Percentiles rank a stretch among this genome's conserved stretches.
These are phyloP conservation scores for Alternaria gansuensis DNA, from an alignment of 2,329 filamentous ascomycete species.

Conservation along the genomic window DNA sequence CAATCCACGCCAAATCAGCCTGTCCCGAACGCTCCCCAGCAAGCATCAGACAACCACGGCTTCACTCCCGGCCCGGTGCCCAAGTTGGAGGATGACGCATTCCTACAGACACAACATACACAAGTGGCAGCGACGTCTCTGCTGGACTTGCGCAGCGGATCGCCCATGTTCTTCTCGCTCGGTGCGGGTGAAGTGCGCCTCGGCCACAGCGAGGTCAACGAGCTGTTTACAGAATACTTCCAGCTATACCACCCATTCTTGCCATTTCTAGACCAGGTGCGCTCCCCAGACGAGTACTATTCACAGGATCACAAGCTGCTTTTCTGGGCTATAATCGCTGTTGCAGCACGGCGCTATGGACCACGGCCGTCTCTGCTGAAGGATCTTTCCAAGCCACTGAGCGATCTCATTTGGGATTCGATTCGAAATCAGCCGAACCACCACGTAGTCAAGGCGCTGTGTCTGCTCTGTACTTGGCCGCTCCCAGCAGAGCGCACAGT, in stretches of 20 bases:
- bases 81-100: slow-evolving; percentile 48
- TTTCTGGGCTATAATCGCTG: slow-evolving; percentile 84
- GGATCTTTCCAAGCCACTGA: slow-evolving; percentile 71
- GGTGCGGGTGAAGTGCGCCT: slow-evolving; percentile 59
- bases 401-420: slow-evolving; percentile 77
- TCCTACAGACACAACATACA: slow-evolving; percentile 49
- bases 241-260: slow-evolving; percentile 78
- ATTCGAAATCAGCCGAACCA: slow-evolving; percentile 81
- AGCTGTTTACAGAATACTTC: slow-evolving; percentile 79
- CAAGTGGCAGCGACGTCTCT: slow-evolving; percentile 52
- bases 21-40: slow-evolving; percentile 39
- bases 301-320: slow-evolving; percentile 80
- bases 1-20: slow-evolving; percentile 52
- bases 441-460: slow-evolving; percentile 82
- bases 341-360: slow-evolving; percentile 75
- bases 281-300: slow-evolving; percentile 74
- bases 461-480: slow-evolving; percentile 82
- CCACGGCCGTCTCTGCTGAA: slow-evolving; percentile 71
- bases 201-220: slow-evolving; percentile 55
- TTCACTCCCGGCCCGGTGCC: slow-evolving; percentile 35
- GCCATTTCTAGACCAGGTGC: slow-evolving; percentile 73
- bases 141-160: slow-evolving; percentile 58
- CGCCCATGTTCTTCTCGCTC: slow-evolving; percentile 67
- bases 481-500: slow-evolving; percentile 82
- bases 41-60: slow-evolving; percentile 32